Base-by-base conservation (phyloP, 257 asterid species). In the Apocynum venetum region DNA sequence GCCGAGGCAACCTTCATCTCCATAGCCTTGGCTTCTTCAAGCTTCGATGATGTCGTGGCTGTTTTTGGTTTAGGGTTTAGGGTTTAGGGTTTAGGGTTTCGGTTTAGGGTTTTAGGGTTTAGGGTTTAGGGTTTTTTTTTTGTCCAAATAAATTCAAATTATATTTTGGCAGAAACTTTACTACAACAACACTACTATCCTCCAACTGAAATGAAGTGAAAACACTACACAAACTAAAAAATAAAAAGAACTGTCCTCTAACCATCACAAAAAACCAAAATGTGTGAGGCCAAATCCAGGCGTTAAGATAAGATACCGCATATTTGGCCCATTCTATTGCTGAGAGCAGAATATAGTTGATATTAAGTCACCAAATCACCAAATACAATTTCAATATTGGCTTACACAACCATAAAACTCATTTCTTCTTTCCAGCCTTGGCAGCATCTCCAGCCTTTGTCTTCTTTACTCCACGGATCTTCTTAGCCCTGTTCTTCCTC, bases 391-490 rank as follows among this genome's bases (percentile, higher is more conserved):
- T 68, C 52, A 43, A 17, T 44, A 19, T 41, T 41, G 53, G 73
- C 6, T 41, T 35, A 6, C 64, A 52, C 1, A 6, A 11, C 73
- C 47, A 31, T 52, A 44, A 72, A 74, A 19, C 81, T 88, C 80
- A 92, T 69, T 89, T 92, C 93, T 92, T 92, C 92, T 91, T 91
- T 83, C 93, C 96, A 72, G 79, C 90, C 89, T 89, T 91, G 72
- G 92, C 94, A 69, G 97, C 95, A 47, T 92, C 97, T 38, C 92
- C 92, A 5, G 97, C 97, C 85, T 92, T 92, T 0, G 97, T 89
- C 97, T 93, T 93, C 91, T 93, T 93, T 20, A 93, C 96, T 87
- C 98, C 98, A 48, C 98, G 96, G 69, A 93, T 81, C 85, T 93
- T 93, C 89, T 89, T 91, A 12, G 97, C 86, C 64, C 98, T 87